These are phyloP conservation scores for Priceomyces carsonii DNA, from an alignment of 805 yeast species.

Conservation along the genomic window DNA sequence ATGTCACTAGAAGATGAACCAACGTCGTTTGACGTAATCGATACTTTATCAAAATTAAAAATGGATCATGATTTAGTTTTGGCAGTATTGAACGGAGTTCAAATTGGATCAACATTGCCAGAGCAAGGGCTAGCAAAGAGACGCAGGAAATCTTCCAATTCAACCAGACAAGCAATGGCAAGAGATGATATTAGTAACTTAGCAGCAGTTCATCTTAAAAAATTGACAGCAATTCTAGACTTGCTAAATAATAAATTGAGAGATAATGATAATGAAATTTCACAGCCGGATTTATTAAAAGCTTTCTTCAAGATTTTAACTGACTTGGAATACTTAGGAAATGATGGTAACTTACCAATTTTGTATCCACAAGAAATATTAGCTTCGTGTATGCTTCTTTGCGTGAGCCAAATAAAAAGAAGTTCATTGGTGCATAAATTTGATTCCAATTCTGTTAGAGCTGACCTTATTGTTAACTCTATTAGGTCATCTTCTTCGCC, in stretches of 20 bases:
- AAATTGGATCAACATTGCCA: slow-evolving; percentile 50
- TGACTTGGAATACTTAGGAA: slow-evolving; percentile 81
- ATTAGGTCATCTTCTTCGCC: slow-evolving; percentile 89
- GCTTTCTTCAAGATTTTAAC: slow-evolving; percentile 62
- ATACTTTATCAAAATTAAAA: slow-evolving; percentile 53
- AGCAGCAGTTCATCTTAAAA: slow-evolving; percentile 78
- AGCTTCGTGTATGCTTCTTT: slow-evolving; percentile 79
- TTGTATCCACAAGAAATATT: slow-evolving; percentile 87
- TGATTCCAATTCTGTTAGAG: slow-evolving; percentile 71
- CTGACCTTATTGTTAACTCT: slow-evolving; percentile 88
- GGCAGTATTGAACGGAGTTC: slow-evolving; percentile 58
- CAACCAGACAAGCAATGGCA: slow-evolving; percentile 73
- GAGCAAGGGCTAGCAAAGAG: slow-evolving; percentile 65
- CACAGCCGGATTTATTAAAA: slow-evolving; percentile 48
- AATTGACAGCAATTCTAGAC: slow-evolving; percentile 77
- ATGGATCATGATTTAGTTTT: slow-evolving; percentile 60
- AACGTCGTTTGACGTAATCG: slow-evolving; percentile 38
- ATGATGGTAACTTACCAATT: slow-evolving; percentile 89
- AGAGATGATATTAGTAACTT: slow-evolving; percentile 67
- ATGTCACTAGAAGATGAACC: slow-evolving; percentile 52
- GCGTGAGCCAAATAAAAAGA: slow-evolving; percentile 56
- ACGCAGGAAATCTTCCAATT: slow-evolving; percentile 77
- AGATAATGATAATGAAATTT: slow-evolving; percentile 25
- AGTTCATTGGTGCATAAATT: slow-evolving; percentile 29
- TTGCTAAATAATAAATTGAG: slow-evolving; percentile 60